Base-by-base conservation (phyloP, 2,329 filamentous ascomycete genomes). In the Chaetomium sp. region DNA sequence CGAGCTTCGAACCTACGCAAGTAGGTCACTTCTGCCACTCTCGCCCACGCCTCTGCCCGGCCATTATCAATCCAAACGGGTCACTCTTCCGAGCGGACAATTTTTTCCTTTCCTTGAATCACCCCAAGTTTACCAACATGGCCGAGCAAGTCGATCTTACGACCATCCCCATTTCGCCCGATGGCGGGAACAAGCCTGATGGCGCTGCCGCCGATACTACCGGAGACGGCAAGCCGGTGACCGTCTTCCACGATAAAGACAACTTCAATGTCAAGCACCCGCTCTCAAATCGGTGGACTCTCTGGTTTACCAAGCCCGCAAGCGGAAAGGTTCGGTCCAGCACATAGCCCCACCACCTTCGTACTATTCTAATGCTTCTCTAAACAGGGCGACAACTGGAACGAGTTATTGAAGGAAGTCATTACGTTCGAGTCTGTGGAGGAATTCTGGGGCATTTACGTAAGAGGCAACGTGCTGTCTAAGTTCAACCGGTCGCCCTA, bases 191-290 rank as follows among this genome's bases (percentile, higher is more conserved):
- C 68, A 69, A 77, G 57, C 74, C 78, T 55, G 76, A 78, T 59
- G 72, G 73, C 58, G 72, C 76, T 54, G 72, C 74, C 61, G 67
- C 71, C 57, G 67, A 69, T 53, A 76, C 74, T 61, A 67, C 71
- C 56, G 67, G 69, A 53, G 77, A 78, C 62, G 74, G 73, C 62
- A 86, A 91, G 70, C 78, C 88, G 51, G 80, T 96, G 67, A 99
- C 94, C 47, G 92, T 99, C 65, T 99, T 99, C 78, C 91, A 99
- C 72, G 91, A 97, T 76, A 88, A 94, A 66, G 88, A 96, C 64
- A 96, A 99, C 80, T 99, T 99, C 83, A 99, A 95, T 68, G 94
- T 99, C 74, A 99, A 97, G 82, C 94, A 99, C 73, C 92, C 91
- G 64, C 82, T 99, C 59, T 91, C 95, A 82, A 88, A 96, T 79